Percentiles rank a stretch among this genome's conserved stretches.
Evolutionary conservation across 1,284 basidiomycete genomes (phyloP).

Genomic region (Phenoliferia sp.): DNA sequence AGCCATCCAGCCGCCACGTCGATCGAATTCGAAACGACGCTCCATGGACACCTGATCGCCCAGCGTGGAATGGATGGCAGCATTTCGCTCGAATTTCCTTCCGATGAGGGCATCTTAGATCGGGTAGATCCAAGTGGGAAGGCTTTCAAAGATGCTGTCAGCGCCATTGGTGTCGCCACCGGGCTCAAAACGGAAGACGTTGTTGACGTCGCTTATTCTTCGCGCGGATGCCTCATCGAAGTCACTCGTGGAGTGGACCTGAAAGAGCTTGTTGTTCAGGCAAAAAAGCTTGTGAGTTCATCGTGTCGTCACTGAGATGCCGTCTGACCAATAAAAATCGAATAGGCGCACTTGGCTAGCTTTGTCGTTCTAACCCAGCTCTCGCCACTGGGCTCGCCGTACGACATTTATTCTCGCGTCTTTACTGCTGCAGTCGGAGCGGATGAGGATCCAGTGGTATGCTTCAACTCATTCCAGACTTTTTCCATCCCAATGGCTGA

Average conservation of each 20-base stretch:
- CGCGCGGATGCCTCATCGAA: constrained; percentile 10
- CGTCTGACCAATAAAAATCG: neutral
- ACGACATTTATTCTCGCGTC: constrained; percentile 52
- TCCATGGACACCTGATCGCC: constrained; percentile 29
- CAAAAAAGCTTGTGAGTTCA: neutral
- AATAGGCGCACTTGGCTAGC: neutral
- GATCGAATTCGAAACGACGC: constrained; percentile 44
- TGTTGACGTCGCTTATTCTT: constrained; percentile 9
- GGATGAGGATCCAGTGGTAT: constrained; percentile 52
- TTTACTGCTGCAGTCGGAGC: constrained; percentile 49
- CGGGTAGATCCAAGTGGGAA: neutral
- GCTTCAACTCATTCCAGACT: neutral
- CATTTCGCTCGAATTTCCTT: constrained; percentile 49
- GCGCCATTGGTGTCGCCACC: neutral
- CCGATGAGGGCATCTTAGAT: constrained; percentile 5
- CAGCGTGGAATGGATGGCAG: constrained; percentile 35
- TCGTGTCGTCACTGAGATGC: neutral
- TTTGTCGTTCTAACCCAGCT: constrained; percentile 18
- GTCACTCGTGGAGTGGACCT: constrained; percentile 7
- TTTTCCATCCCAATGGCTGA: neutral
- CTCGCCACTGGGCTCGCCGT: neutral
- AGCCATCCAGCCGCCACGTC: constrained; percentile 34
- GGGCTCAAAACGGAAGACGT: neutral
- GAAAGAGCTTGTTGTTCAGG: constrained; percentile 1
- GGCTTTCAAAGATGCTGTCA: neutral